Percentiles rank a stretch among this genome's conserved stretches.
Conservation (phyloP, 176 grass and related monocot species). For the Phyllostachys edulis region DNA sequence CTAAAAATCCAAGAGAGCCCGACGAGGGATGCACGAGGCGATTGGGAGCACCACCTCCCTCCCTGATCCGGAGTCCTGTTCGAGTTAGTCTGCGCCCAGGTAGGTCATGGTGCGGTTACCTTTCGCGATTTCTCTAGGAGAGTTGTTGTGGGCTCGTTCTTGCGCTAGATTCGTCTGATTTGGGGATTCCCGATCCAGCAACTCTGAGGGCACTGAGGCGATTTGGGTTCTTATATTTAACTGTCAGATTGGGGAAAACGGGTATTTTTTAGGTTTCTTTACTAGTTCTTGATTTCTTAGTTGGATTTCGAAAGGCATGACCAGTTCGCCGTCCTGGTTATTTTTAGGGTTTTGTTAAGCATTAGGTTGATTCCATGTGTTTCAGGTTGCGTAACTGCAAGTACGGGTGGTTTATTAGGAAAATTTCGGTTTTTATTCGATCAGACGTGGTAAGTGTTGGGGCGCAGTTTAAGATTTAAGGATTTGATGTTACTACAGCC, state of each 20-base stretch:
- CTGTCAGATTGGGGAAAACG: not conserved
- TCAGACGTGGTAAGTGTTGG: not conserved
- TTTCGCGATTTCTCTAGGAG: not conserved
- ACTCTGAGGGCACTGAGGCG: not conserved
- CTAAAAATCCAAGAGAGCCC: not conserved
- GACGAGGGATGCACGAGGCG: not conserved
- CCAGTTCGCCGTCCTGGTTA: not conserved
- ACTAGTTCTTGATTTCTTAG: not conserved
- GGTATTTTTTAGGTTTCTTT: not conserved
- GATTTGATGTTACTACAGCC: not conserved
- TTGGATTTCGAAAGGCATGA: not conserved
- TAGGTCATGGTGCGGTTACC: not conserved
- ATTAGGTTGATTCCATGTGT: not conserved
- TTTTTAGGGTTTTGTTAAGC: not conserved
- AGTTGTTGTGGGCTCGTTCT: not conserved
- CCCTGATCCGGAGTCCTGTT: not conserved
- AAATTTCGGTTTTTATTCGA: not conserved
- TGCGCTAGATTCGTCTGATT: not conserved
- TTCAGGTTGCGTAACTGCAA: not conserved
- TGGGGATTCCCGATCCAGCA: not conserved
- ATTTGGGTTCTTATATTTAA: not conserved
- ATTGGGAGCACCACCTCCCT: not conserved
- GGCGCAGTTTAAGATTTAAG: not conserved
- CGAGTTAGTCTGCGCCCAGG: not conserved
- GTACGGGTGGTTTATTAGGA: not conserved